These are phyloP conservation scores for Phialocephala sp. DNA, from an alignment of 2,329 filamentous ascomycete genomes.

Conservation along the genomic window DNA sequence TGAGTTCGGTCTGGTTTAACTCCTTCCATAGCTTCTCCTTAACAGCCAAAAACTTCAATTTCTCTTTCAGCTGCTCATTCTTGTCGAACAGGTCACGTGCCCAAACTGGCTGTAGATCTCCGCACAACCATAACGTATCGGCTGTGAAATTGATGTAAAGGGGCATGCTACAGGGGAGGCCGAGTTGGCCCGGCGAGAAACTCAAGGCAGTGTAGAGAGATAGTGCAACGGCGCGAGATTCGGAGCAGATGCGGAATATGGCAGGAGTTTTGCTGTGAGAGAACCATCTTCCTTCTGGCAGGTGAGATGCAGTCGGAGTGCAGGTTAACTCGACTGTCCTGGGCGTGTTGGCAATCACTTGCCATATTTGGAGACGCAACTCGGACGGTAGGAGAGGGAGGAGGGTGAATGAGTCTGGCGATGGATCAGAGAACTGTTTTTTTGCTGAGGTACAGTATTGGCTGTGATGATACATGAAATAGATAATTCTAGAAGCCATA, in stretches of 20 bases:
- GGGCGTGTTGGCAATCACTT: conserved; percentile 20
- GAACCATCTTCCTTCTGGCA: conserved; percentile 27
- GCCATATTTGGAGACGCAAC: conserved; percentile 31
- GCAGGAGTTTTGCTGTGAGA: conserved; percentile 27
- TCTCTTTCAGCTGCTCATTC: conserved; percentile 25
- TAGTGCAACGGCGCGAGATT: conserved; percentile 30
- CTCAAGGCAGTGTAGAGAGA: conserved; percentile 34
- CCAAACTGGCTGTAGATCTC: conserved; percentile 16
- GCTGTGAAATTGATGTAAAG: conserved; percentile 29
- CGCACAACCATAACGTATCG: conserved; percentile 26
- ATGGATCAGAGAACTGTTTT: conserved; percentile 1
- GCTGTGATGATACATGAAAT: conserved; percentile 29
- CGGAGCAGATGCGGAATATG: conserved; percentile 31
- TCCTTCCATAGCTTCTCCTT: conserved; percentile 20
- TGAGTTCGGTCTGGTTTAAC: conserved; percentile 22
- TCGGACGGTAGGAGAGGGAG: conserved; percentile 31
- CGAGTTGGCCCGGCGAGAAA: conserved; percentile 32
- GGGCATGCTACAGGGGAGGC: conserved; percentile 9
- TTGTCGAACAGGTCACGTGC: conserved; percentile 23
- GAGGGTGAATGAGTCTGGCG: conserved; percentile 21
- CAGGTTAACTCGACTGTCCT: conserved; percentile 28
- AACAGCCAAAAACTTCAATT: conserved; percentile 23
- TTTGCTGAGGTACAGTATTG: conserved; percentile 19
- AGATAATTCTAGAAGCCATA: conserved; percentile 24
- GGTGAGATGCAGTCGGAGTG: conserved; percentile 18